A percentile compares a stretch with the other conserved stretches of the same genome.
These are phyloP conservation scores for Calamus simplicifolius DNA, from an alignment of 176 grass and related monocot genomes.

Conservation along the genomic window DNA sequence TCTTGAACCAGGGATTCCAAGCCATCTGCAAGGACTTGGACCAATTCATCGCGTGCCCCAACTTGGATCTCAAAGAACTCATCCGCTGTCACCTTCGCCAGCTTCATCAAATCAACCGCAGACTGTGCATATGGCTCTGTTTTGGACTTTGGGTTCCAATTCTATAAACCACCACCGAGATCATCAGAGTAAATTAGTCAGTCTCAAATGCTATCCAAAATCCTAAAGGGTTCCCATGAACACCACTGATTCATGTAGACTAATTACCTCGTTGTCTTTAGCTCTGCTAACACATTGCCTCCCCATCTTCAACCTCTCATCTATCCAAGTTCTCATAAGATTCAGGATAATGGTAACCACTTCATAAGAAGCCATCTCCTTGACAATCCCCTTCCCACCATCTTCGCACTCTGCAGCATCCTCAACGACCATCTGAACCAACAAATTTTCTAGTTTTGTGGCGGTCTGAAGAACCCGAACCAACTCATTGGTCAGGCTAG, in stretches of 20 bases:
- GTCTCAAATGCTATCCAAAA: too few species aligned
- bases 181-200: background rate
- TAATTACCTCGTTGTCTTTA: constrained; percentile 45
- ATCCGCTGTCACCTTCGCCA: constrained; percentile 52
- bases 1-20: constrained; percentile 45
- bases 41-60: constrained; percentile 27
- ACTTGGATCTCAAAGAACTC: constrained; percentile 58
- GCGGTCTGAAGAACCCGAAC: constrained; percentile 37
- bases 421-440: constrained; percentile 33
- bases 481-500: constrained; percentile 38
- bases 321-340: constrained; percentile 45
- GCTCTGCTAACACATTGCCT: constrained; percentile 45
- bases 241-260: background rate
- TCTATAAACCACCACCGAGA: constrained; percentile 16
- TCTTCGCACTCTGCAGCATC: constrained; percentile 13
- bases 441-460: constrained; percentile 34
- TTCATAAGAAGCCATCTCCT: constrained; percentile 29
- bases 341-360: constrained; percentile 31
- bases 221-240: too few species aligned
- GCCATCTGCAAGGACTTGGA: constrained; percentile 32
- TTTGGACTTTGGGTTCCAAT: constrained; percentile 64
- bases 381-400: constrained; percentile 14
- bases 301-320: constrained; percentile 42
- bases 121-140: constrained; percentile 56
- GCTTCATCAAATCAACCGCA: constrained; percentile 58